Evolutionary conservation across 495 filamentous ascomycete species (phyloP).

Genomic region (Penicillium psychrofluorescens): DNA sequence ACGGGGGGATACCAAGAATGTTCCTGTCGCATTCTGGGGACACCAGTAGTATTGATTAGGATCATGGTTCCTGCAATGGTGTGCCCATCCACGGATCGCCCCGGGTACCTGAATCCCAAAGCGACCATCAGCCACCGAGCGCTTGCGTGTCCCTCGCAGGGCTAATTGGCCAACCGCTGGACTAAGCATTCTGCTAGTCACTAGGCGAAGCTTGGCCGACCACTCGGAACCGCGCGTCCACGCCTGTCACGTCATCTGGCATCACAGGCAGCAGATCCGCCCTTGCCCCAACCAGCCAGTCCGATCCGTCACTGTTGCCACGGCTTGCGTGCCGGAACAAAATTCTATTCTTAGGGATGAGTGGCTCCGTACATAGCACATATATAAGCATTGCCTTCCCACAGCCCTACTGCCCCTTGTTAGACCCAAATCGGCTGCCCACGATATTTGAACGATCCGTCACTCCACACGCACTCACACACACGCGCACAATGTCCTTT

Average conservation of each 20-base stretch:
- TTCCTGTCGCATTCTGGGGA: slow-evolving; percentile 10
- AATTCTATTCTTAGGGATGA: slow-evolving; percentile 14
- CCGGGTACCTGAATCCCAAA: slow-evolving; percentile 8
- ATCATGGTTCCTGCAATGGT: neutral
- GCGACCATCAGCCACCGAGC: slow-evolving; percentile 12
- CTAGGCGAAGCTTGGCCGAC: slow-evolving; percentile 2
- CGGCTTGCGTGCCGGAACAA: slow-evolving; percentile 14
- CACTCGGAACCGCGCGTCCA: slow-evolving; percentile 6
- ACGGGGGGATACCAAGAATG: slow-evolving; percentile 6
- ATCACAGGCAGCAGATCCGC: slow-evolving; percentile 8
- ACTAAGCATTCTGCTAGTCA: slow-evolving; percentile 20
- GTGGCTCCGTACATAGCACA: no score
- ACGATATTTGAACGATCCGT: neutral
- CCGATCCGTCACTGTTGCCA: slow-evolving; percentile 11
- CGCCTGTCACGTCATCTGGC: slow-evolving; percentile 16
- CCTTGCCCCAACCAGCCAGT: slow-evolving; percentile 8
- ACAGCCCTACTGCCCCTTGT: no score
- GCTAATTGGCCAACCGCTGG: slow-evolving; percentile 11
- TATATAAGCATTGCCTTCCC: neutral
- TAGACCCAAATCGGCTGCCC: neutral
- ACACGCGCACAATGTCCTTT: slow-evolving; percentile 16
- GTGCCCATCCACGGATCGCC: neutral
- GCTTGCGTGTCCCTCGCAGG: slow-evolving; percentile 15
- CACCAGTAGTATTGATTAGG: neutral
- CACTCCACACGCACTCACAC: no score